phyloP scores from a whole-genome alignment of 129 eudicot genomes.

The Deinandra increscens region DNA sequence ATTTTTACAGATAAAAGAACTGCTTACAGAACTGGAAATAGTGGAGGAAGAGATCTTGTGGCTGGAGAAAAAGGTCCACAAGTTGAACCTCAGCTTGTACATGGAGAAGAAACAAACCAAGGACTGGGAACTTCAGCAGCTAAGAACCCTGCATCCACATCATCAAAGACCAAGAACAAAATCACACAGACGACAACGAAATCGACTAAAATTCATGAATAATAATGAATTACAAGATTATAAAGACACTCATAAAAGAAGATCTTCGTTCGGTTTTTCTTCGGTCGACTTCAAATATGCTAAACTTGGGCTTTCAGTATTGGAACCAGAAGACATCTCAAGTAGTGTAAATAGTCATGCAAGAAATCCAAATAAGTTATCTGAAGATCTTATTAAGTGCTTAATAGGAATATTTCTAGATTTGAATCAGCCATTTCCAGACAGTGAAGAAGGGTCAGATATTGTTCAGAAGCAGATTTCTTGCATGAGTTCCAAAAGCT shows the following conservation, averaged over 20 bases:
- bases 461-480: slow-evolving; percentile 42
- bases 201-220: slow-evolving; percentile 24
- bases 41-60: slow-evolving; percentile 71
- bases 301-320: slow-evolving; percentile 9
- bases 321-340: slow-evolving; percentile 34
- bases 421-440: slow-evolving; percentile 46
- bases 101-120: slow-evolving; percentile 53
- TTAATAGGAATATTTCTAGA: slow-evolving; percentile 62
- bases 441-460: slow-evolving; percentile 46
- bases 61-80: slow-evolving; percentile 58
- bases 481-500: slow-evolving; percentile 68
- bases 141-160: slow-evolving; percentile 35
- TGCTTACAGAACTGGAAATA: slow-evolving; percentile 64
- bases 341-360: slow-evolving; percentile 22
- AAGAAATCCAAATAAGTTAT: slow-evolving; percentile 68
- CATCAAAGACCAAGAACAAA: slow-evolving; percentile 39
- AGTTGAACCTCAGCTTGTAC: slow-evolving; percentile 49
- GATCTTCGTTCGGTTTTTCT: no score
- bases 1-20: slow-evolving; percentile 53
- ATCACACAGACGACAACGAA: slow-evolving; percentile 31
- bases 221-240: slow-evolving; percentile 38
- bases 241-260: slow-evolving; percentile 35
- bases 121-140: slow-evolving; percentile 44
- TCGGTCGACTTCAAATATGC: slow-evolving; percentile 39
- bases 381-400: slow-evolving; percentile 74